These are phyloP conservation scores for Fusarium acutatum DNA, from an alignment of 2,329 filamentous ascomycete genomes.

Conservation along the genomic window DNA sequence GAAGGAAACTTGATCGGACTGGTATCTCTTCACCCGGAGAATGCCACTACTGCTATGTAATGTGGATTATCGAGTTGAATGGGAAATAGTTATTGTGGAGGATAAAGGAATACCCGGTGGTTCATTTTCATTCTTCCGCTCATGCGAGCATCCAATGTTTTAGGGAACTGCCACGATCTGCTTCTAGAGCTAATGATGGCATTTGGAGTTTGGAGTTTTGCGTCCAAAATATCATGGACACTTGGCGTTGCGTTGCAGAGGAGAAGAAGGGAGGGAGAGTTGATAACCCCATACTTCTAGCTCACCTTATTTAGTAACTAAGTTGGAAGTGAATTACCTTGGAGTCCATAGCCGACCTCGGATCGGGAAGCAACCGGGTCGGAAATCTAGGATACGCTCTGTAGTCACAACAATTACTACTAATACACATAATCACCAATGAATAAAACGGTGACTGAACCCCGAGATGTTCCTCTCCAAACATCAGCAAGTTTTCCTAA, in stretches of 20 bases:
- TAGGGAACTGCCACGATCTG: not conserved
- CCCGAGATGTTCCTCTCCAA: conserved; percentile 11
- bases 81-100: not conserved
- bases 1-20: conserved; percentile 40
- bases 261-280: not conserved
- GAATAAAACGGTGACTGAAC: conserved; percentile 28
- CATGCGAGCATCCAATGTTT: not conserved
- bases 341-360: conserved; percentile 17
- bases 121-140: conserved; percentile 20
- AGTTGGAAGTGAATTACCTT: not conserved
- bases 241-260: not conserved
- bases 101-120: conserved; percentile 39
- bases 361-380: conserved; percentile 26
- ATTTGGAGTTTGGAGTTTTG: conserved; percentile 15
- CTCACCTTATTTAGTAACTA: not conserved
- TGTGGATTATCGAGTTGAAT: not conserved
- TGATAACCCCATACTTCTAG: not conserved
- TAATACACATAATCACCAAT: conserved; percentile 17
- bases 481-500: not conserved
- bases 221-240: conserved; percentile 12
- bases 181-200: not conserved
- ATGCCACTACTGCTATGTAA: conserved; percentile 21
- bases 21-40: conserved; percentile 35
- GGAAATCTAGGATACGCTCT: not conserved
- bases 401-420: conserved; percentile 28